Base-by-base conservation (phyloP, 495 filamentous ascomycete species). In the Penicillium cataractarum region DNA sequence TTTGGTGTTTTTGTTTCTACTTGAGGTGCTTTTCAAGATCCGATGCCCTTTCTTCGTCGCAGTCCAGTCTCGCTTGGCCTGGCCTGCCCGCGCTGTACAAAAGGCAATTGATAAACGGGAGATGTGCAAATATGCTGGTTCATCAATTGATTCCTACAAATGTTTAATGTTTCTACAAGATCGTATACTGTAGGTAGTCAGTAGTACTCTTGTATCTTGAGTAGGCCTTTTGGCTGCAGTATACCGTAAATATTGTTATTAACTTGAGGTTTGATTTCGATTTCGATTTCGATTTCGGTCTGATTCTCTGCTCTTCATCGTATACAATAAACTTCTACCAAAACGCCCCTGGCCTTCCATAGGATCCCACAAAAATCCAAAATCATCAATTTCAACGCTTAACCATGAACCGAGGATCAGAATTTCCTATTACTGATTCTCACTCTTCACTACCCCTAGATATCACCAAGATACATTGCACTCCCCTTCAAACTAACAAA, bases 391-490 rank as follows among this genome's bases (percentile, higher is more conserved):
- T n/a, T n/a, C n/a, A n/a, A n/a, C n/a, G n/a, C n/a, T n/a, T n/a
- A n/a, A n/a, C n/a, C n/a, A n/a, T n/a, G n/a, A n/a, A n/a, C n/a
- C n/a, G n/a, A n/a, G n/a, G n/a, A n/a, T n/a, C n/a, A n/a, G n/a
- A n/a, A n/a, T n/a, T n/a, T n/a, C n/a, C n/a, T n/a, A n/a, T n/a
- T n/a, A n/a, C n/a, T n/a, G n/a, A n/a, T n/a, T n/a, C n/a, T n/a
- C n/a, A n/a, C n/a, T n/a, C n/a, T n/a, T n/a, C n/a, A n/a, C n/a
- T n/a, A n/a, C n/a, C n/a, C n/a, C n/a, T n/a, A n/a, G n/a, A 66
- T 65, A 57, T 81, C 78, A 54, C 79, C 79, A 67, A 79, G 71
- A 62, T 80, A 83, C 33, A 82, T 59, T 13, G 73, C 74, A 53
- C 60, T 76, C 13, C 74, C 73, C 46, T 74, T 76, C 19, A 80